These are phyloP conservation scores for Populus tomentosa DNA, from an alignment of 441 rosid genomes.

Conservation along the genomic window DNA sequence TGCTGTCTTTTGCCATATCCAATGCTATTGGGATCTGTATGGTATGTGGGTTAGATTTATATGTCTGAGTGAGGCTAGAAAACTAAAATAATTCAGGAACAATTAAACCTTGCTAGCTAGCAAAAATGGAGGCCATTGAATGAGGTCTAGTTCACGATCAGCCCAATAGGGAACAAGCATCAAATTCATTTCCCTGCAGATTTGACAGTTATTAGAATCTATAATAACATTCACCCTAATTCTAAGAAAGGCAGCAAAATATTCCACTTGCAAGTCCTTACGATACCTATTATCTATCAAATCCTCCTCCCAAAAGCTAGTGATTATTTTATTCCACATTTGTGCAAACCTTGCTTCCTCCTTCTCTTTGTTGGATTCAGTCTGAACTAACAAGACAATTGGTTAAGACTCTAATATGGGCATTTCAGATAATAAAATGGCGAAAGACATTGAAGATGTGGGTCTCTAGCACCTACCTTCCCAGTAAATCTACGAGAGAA, in stretches of 20 bases:
- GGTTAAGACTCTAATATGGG: neutral
- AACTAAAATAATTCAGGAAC: slow-evolving; percentile 1
- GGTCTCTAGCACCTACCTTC: slow-evolving; percentile 24
- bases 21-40: slow-evolving; percentile 56
- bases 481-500: slow-evolving; percentile 53
- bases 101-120: slow-evolving; percentile 94
- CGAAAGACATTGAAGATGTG: neutral
- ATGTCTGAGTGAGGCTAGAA: slow-evolving; percentile 5
- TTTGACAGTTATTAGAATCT: neutral
- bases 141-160: slow-evolving; percentile 82
- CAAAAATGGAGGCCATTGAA: slow-evolving; percentile 99
- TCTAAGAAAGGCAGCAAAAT: neutral
- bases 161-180: slow-evolving; percentile 99
- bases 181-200: slow-evolving; percentile 88
- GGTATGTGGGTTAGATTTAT: slow-evolving; percentile 10
- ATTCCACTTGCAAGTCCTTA: neutral
- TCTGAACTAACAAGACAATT: slow-evolving; percentile 34
- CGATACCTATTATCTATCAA: slow-evolving; percentile 71
- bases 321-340: slow-evolving; percentile 95
- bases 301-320: slow-evolving; percentile 97
- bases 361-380: slow-evolving; percentile 61
- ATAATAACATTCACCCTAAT: neutral
- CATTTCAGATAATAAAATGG: neutral
- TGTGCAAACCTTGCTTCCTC: slow-evolving; percentile 97
- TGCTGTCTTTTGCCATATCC: slow-evolving; percentile 43